These are phyloP conservation scores for Aleurites moluccanus DNA, from an alignment of 441 rosid species.

Conservation along the genomic window DNA sequence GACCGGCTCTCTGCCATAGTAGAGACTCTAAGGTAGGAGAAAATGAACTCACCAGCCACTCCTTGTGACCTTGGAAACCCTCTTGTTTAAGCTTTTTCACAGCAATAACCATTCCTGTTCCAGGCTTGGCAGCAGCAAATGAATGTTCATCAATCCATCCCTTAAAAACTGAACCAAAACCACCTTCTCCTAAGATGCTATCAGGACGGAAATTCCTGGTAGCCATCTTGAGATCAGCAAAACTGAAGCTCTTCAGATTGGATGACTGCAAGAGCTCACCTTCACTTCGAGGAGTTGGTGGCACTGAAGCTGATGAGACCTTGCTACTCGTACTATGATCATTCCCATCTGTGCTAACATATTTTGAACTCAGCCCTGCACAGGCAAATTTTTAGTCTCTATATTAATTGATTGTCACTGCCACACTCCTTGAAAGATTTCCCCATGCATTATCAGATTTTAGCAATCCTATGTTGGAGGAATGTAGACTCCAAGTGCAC, in stretches of 20 bases:
- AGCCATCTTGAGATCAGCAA: conserved; percentile 62
- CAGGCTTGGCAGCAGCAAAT: conserved; percentile 68
- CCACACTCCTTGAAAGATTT: background rate
- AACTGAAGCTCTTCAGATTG: conserved; percentile 68
- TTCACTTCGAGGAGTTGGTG: conserved; percentile 68
- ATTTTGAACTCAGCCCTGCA: conserved; percentile 62
- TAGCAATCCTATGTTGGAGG: background rate
- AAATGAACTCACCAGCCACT: conserved; percentile 78
- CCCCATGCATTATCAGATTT: background rate
- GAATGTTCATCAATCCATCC: conserved; percentile 93
- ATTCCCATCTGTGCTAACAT: conserved; percentile 47
- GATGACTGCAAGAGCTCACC: conserved; percentile 79
- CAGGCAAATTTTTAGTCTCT: background rate
- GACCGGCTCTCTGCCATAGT: background rate
- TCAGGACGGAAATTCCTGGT: conserved; percentile 89
- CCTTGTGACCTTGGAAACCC: conserved; percentile 83
- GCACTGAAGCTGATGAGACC: conserved; percentile 48
- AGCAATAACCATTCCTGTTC: conserved; percentile 82
- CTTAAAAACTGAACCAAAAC: conserved; percentile 90
- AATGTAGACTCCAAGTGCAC: background rate
- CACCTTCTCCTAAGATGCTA: conserved; percentile 91
- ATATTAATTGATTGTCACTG: conserved; percentile 1
- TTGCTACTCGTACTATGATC: conserved; percentile 54
- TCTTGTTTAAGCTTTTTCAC: conserved; percentile 83
- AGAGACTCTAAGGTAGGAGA: conserved; percentile 12